Conservation (phyloP, 106 monocot species). For the Iris macrosiphon region DNA sequence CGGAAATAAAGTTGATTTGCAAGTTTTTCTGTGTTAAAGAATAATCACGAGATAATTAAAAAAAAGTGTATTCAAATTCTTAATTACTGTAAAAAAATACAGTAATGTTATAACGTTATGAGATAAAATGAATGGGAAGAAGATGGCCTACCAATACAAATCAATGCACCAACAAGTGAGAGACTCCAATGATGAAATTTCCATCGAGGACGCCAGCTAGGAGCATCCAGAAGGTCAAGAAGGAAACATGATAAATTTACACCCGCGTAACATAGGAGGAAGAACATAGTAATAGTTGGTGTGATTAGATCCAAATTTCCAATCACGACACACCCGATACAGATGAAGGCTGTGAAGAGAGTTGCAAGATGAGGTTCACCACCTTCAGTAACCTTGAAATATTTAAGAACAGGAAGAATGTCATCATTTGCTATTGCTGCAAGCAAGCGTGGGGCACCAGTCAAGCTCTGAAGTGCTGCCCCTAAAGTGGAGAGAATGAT, state of each 20-base stretch:
- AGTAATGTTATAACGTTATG: conserved; percentile 21
- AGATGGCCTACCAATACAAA: conserved; percentile 64
- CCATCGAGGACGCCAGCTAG: conserved; percentile 98
- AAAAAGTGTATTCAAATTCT: too few relatives aligned
- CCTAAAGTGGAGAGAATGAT: conserved; percentile 78
- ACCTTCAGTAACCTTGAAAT: conserved; percentile 63
- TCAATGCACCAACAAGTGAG: conserved; percentile 78
- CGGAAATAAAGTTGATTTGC: too few relatives aligned
- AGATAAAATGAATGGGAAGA: conserved; percentile 11
- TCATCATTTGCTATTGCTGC: conserved; percentile 88
- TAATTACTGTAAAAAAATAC: too few relatives aligned
- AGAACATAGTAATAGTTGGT: conserved; percentile 87
- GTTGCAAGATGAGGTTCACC: conserved; percentile 69
- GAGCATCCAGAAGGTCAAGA: conserved; percentile 96
- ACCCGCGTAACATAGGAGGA: conserved; percentile 88
- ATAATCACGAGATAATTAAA: too few relatives aligned
- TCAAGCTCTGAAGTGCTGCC: conserved; percentile 73
- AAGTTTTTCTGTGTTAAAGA: too few relatives aligned
- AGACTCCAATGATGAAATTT: conserved; percentile 99
- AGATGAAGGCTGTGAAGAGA: conserved; percentile 71
- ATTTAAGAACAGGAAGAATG: conserved; percentile 76
- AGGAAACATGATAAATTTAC: conserved; percentile 96
- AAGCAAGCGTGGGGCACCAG: conserved; percentile 75
- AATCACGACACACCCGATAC: conserved; percentile 65
- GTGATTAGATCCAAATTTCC: conserved; percentile 80